Conservation (phyloP, 805 yeast species). For the Nakazawaea pomicola region DNA sequence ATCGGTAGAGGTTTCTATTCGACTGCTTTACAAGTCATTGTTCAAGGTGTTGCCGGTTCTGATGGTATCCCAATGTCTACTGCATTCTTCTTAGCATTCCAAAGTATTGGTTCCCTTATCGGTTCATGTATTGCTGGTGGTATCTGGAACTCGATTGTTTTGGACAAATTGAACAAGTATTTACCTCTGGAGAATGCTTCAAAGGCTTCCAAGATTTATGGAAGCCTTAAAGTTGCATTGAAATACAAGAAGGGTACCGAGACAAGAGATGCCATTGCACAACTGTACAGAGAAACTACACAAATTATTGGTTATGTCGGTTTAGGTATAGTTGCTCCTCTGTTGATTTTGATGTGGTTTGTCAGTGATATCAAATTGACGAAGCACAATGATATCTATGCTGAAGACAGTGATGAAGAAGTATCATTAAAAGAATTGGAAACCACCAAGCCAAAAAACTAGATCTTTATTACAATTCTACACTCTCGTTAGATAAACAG, state of each 20-base stretch:
- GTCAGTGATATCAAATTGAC: constrained; percentile 12
- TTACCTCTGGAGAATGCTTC: constrained; percentile 18
- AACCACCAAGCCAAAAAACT: too few species aligned
- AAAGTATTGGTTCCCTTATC: constrained; percentile 23
- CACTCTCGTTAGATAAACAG: too few species aligned
- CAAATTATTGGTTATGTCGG: constrained; percentile 27
- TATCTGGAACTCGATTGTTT: constrained; percentile 24
- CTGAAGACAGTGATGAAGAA: too few species aligned
- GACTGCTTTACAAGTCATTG: constrained; percentile 21
- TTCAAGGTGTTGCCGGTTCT: constrained; percentile 25
- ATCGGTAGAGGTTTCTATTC: constrained; percentile 23
- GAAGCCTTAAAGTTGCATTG: constrained; percentile 20
- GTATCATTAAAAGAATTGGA: too few species aligned
- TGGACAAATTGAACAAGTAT: too few species aligned
- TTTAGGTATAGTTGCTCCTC: constrained; percentile 23
- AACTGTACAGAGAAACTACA: constrained; percentile 26
- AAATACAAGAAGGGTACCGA: constrained; percentile 22
- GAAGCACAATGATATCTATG: constrained; percentile 7
- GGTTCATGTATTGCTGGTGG: constrained; percentile 26
- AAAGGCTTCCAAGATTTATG: constrained; percentile 22
- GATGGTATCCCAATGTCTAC: constrained; percentile 27
- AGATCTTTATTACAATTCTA: too few species aligned
- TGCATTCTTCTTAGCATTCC: constrained; percentile 24
- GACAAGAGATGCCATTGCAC: constrained; percentile 23
- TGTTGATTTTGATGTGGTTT: constrained; percentile 24